Base-by-base conservation (phyloP, 2,329 filamentous ascomycete genomes). In the Sporothrix phasma region DNA sequence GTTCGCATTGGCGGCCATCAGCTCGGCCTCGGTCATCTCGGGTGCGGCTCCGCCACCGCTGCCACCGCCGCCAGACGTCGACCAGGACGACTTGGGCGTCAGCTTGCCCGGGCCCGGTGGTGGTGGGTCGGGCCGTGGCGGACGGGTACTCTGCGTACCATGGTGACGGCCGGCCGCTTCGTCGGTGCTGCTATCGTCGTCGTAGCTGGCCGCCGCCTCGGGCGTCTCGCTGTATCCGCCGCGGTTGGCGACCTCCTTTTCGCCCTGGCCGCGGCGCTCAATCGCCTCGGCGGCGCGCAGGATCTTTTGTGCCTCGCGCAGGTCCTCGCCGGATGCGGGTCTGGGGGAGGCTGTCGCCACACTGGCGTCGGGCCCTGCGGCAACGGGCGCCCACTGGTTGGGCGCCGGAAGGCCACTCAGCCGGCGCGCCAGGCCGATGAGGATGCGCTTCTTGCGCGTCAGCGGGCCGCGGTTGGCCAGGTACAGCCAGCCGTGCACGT, bases 401-500 rank as follows among this genome's bases (percentile, higher is more conserved):
- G 89, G 88, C 3, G 87, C 84, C 34, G 92, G 88, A 41, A 99
- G 86, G 0, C 94, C 94, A 69, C 92, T 96, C 47, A 99, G 78
- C 70, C 94, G 88, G 62, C 92, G 83, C 15, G 93, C 93, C 26
- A 97, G 80, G 0, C 92, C 90, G 62, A 99, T 85, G 70, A 97
- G 80, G 66, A 97, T 80, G 43, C 94, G 84, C 71, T 97, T 95
- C 71, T 91, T 91, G 69, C 92, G 84, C 29, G 85, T 93, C 83
- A 97, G 86, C 3, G 90, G 92, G 0, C 91, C 92, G 68, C 82
- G 83, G 71, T 93, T 90, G 19, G 93, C 93, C 45, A 86, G 85
- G 74, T 96, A 99, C 61, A 97, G 84, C 94, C 95, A 99, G 15
- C 94, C 94, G 69, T 93, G 84, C 26, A 99, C 90, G 73, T 99